Percentiles rank a stretch among this genome's conserved stretches.
Conservation (phyloP, 176 grass and related monocot genomes). For the maize (Zea mays) region Zm-B73-REFERENCE-NAM-5.0 NC_050104.1:125020501-125021000, state of each 20-base stretch:
- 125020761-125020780: background rate
- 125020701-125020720: background rate
- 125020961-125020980: too few species aligned
- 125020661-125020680: background rate
- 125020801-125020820: background rate
- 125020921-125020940: too few species aligned
- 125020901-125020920: too few species aligned
- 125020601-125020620: conserved; percentile 39
- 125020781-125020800: background rate
- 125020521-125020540: conserved; percentile 54
- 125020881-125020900: too few species aligned
- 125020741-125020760: background rate
- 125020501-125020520: conserved; percentile 6
- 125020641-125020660: background rate
- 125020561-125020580: conserved; percentile 58
- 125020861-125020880: too few species aligned
- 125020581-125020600: conserved; percentile 60
- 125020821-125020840: conserved; percentile 43
- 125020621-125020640: background rate
- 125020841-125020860: background rate
- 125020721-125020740: background rate
- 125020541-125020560: conserved; percentile 86
- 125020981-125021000: too few species aligned
- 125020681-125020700: conserved; percentile 3
- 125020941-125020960: too few species aligned